phyloP scores from a whole-genome alignment of 805 yeast genomes.

The Yarrowia deformans region DNA sequence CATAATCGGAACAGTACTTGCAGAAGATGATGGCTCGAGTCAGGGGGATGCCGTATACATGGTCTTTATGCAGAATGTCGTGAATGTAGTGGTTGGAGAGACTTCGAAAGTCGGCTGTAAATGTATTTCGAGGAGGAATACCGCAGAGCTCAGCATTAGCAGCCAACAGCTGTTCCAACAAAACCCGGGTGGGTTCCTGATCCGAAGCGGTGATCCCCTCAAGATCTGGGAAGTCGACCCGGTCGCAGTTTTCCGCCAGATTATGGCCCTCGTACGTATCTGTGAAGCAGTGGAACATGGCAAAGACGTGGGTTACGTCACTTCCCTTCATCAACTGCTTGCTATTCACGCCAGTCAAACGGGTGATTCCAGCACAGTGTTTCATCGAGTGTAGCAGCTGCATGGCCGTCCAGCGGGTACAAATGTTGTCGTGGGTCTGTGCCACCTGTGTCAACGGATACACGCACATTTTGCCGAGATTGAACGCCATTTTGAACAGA shows the following conservation, averaged over 20 bases:
- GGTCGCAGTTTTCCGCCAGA: conserved; percentile 25
- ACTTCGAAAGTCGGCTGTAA: background rate
- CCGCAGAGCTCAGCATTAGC: conserved; percentile 4
- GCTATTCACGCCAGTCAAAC: conserved; percentile 16
- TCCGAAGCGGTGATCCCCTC: background rate
- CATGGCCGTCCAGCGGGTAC: conserved; percentile 20
- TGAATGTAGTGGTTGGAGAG: conserved; percentile 26
- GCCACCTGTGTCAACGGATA: conserved; percentile 19
- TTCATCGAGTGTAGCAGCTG: conserved; percentile 30
- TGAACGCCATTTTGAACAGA: conserved; percentile 26
- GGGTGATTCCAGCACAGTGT: conserved; percentile 33
- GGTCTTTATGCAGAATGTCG: conserved; percentile 1
- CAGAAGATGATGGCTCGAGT: conserved; percentile 27
- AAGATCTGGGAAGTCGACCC: background rate
- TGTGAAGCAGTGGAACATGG: conserved; percentile 29
- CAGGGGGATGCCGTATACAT: conserved; percentile 15
- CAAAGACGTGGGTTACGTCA: conserved; percentile 4
- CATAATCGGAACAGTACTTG: conserved; percentile 12
- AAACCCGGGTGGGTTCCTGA: background rate
- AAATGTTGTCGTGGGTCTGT: conserved; percentile 8
- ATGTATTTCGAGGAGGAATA: conserved; percentile 19
- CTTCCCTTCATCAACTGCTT: conserved; percentile 1
- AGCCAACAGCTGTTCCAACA: background rate
- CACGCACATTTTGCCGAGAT: conserved; percentile 26
- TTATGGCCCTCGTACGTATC: conserved; percentile 14